Evolutionary conservation across 345 rosid species (phyloP).

Genomic region (Syzygium jambos): DNA sequence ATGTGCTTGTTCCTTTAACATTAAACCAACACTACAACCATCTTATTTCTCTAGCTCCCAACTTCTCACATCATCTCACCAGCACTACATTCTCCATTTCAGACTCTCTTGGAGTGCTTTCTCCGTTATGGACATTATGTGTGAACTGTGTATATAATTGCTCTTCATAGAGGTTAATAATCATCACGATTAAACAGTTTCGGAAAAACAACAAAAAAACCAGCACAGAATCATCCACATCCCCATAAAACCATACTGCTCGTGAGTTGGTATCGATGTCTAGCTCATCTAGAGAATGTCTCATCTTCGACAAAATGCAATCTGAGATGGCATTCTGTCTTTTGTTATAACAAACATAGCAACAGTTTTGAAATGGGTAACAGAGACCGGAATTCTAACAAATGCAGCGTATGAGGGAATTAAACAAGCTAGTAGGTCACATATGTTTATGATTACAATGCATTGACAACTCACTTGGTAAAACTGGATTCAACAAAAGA

Average conservation of each 20-base stretch:
- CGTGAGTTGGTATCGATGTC: neutral
- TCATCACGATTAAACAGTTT: neutral
- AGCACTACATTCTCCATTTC: neutral
- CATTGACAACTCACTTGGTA: neutral
- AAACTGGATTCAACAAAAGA: neutral
- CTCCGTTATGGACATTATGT: neutral
- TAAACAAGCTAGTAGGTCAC: neutral
- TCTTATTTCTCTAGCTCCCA: neutral
- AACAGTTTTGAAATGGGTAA: neutral
- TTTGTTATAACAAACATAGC: neutral
- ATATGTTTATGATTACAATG: neutral
- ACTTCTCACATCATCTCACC: neutral
- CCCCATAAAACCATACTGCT: neutral
- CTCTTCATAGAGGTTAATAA: neutral
- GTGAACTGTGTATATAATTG: neutral
- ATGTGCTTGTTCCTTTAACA: neutral
- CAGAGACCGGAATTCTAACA: neutral
- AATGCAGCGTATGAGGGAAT: neutral
- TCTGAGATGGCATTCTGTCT: neutral
- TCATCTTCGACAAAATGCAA: neutral
- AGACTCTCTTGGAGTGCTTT: neutral
- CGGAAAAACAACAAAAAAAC: accelerated
- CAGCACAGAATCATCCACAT: neutral
- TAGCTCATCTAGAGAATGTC: neutral
- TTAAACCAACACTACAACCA: neutral